A percentile compares a stretch with the other conserved stretches of the same genome.
Evolutionary conservation across 306 rosid species (phyloP).

Genomic region (Styphnolobium japonicum): DNA sequence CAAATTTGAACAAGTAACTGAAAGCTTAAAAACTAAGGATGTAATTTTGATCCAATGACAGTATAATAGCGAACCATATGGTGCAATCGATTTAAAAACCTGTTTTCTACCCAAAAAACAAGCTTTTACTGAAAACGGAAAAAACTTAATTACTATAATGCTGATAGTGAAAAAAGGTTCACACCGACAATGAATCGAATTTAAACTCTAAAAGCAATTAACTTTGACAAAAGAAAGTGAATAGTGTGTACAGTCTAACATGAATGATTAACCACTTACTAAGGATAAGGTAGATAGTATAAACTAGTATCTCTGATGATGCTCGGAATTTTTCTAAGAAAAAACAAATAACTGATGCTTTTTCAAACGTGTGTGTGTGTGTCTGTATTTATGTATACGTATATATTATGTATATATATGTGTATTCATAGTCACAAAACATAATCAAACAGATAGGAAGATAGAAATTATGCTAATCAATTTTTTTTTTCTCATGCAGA

Average conservation of each 20-base stretch:
- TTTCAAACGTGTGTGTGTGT: not conserved
- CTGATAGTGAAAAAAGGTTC: not conserved
- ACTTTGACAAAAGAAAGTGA: not conserved
- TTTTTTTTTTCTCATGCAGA: not conserved
- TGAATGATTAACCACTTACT: not conserved
- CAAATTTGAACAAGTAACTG: not conserved
- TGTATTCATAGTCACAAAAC: not conserved
- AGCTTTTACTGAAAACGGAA: not conserved
- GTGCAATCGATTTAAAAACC: not conserved
- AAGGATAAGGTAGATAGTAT: not conserved
- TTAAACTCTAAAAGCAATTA: not conserved
- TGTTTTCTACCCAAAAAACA: too few relatives aligned
- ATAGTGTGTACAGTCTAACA: not conserved
- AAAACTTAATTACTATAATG: not conserved
- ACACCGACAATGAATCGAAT: not conserved
- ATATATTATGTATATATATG: too few relatives aligned
- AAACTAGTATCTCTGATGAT: not conserved
- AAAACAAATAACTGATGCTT: not conserved
- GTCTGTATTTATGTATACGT: too few relatives aligned
- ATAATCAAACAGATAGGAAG: too few relatives aligned
- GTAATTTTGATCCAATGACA: not conserved
- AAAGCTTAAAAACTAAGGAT: not conserved
- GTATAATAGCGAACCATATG: not conserved
- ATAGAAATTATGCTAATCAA: not conserved
- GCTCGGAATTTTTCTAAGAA: not conserved